Conservation (phyloP, 1,139 yeast species). For the Saccharomycopsis hybrid region DNA sequence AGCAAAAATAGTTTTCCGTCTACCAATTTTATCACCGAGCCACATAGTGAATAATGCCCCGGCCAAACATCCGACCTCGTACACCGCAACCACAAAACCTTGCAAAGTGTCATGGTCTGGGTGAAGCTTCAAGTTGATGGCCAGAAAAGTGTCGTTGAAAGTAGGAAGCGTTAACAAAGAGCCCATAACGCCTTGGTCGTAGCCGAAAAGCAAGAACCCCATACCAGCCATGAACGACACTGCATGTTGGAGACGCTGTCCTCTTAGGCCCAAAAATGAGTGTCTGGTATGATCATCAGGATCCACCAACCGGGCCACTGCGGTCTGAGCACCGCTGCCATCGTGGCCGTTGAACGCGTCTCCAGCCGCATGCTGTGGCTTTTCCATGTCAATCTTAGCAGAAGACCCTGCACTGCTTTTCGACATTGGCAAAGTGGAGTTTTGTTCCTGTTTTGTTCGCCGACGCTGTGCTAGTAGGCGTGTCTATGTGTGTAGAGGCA, state of each 20-base stretch:
- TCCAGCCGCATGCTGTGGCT: not conserved
- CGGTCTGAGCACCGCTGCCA: too few species aligned
- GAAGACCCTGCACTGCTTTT: not conserved
- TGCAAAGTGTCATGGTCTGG: constrained; percentile 23
- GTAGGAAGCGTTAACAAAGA: constrained; percentile 36
- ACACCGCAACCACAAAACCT: constrained; percentile 59
- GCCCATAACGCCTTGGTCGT: constrained; percentile 48
- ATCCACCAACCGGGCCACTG: not conserved
- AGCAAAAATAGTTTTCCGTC: constrained; percentile 48
- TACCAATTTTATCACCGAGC: constrained; percentile 52
- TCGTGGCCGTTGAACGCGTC: not conserved
- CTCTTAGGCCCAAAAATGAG: constrained; percentile 25
- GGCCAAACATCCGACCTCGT: constrained; percentile 65
- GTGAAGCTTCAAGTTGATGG: constrained; percentile 28
- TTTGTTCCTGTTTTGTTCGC: too few species aligned
- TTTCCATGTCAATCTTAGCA: not conserved
- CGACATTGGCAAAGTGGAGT: too few species aligned
- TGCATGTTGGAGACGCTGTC: constrained; percentile 32
- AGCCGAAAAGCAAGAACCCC: constrained; percentile 57
- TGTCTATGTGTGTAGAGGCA: too few species aligned
- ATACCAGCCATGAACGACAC: constrained; percentile 51
- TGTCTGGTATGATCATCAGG: not conserved
- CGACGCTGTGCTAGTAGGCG: too few species aligned
- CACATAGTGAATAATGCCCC: constrained; percentile 56
- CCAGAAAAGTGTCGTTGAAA: constrained; percentile 37